Evolutionary conservation across 2,329 filamentous ascomycete genomes (phyloP).

Genomic region (Ophiosphaerella korrae): DNA sequence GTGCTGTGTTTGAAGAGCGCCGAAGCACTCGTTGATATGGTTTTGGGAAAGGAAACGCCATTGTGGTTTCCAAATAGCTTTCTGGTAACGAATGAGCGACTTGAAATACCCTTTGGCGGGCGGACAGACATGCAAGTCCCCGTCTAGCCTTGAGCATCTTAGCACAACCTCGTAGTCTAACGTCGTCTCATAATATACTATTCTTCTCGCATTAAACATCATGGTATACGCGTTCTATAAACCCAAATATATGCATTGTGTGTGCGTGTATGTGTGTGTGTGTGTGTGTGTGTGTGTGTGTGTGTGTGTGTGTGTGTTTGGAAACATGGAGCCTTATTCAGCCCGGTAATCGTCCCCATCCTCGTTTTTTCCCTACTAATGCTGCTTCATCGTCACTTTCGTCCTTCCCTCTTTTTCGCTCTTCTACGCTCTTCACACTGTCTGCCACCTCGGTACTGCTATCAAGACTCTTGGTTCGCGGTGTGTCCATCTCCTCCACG

Average conservation of each 20-base stretch:
- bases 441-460: slow-evolving; percentile 29
- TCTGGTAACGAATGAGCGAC: slow-evolving; percentile 53
- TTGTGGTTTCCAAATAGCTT: slow-evolving; percentile 62
- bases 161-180: too few relatives aligned
- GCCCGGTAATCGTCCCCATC: slow-evolving; percentile 4
- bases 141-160: too few relatives aligned
- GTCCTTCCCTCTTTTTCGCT: slow-evolving; percentile 10
- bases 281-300: too few relatives aligned
- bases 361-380: slow-evolving; percentile 19
- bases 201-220: too few relatives aligned
- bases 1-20: slow-evolving; percentile 66
- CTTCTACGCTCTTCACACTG: slow-evolving; percentile 25
- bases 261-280: too few relatives aligned
- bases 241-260: too few relatives aligned
- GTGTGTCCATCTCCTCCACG: slow-evolving; percentile 16
- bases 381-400: slow-evolving; percentile 34
- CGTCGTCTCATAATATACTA: too few relatives aligned
- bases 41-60: slow-evolving; percentile 46
- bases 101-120: slow-evolving; percentile 36
- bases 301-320: too few relatives aligned
- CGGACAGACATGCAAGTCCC: slow-evolving; percentile 27
- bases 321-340: not conserved
- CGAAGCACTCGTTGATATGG: slow-evolving; percentile 62
- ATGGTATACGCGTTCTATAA: too few relatives aligned
- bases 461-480: slow-evolving; percentile 25